Conservation (phyloP, 2,329 filamentous ascomycete species). For the Truncatella angustata region DNA sequence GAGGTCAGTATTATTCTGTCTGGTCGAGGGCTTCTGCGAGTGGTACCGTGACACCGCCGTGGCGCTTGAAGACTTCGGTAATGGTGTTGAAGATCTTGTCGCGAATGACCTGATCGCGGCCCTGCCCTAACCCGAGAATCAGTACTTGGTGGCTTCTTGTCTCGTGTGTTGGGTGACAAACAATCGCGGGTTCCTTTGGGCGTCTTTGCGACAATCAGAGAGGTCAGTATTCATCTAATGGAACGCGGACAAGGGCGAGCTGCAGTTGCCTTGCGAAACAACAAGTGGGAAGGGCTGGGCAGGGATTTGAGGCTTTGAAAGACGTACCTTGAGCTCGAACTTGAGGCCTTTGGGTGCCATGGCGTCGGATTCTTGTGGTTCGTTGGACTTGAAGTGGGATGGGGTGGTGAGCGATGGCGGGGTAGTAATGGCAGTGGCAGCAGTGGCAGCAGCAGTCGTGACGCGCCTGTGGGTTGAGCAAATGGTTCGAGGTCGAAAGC, state of each 20-base stretch:
- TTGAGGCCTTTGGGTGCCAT: conserved; percentile 43
- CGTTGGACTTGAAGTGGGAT: conserved; percentile 1
- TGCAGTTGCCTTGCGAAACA: too few species aligned
- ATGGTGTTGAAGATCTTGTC: conserved; percentile 70
- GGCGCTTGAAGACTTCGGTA: conserved; percentile 49
- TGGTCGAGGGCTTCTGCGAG: too few species aligned
- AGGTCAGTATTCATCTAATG: too few species aligned
- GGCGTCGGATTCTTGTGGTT: conserved; percentile 11
- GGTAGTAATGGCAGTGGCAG: conserved; percentile 5
- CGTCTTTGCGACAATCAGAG: too few species aligned
- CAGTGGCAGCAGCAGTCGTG: too few species aligned
- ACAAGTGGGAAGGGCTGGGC: too few species aligned
- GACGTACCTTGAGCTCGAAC: too few species aligned
- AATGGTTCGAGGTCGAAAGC: conserved; percentile 3
- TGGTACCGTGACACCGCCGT: conserved; percentile 68
- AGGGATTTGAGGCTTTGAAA: too few species aligned
- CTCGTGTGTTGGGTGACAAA: too few species aligned
- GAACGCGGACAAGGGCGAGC: too few species aligned
- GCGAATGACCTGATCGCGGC: conserved; percentile 74
- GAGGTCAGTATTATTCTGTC: too few species aligned
- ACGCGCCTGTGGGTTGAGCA: not conserved
- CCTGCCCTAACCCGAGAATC: conserved; percentile 53
- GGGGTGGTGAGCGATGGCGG: conserved; percentile 10
- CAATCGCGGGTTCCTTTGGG: conserved; percentile 92
- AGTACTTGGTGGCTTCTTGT: too few species aligned